Evolutionary conservation across 1,284 basidiomycete genomes (phyloP).

Genomic region (Hypsizygus ulmarius): DNA sequence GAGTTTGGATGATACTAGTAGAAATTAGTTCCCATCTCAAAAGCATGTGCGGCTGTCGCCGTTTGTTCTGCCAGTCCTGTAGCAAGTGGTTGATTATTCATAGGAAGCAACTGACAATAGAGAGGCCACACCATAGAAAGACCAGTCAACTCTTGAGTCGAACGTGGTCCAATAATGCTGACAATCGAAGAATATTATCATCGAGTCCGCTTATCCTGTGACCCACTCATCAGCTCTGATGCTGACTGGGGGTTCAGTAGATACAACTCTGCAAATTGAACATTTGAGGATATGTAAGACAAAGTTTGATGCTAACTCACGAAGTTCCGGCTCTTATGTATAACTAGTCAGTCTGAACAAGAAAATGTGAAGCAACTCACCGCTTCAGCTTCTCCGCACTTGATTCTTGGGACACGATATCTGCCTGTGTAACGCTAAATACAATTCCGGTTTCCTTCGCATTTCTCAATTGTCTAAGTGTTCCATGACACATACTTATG

Average conservation of each 20-base stretch:
- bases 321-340: no score
- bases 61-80: conserved; percentile 3
- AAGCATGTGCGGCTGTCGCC: neutral
- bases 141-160: neutral
- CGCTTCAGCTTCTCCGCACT: conserved; percentile 1
- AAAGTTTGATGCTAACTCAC: no score
- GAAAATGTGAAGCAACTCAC: neutral
- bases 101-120: neutral
- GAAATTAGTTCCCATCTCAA: neutral
- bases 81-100: neutral
- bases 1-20: neutral
- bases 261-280: no score
- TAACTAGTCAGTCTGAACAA: neutral
- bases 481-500: no score
- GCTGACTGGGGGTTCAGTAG: no score
- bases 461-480: neutral
- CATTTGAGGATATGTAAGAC: no score
- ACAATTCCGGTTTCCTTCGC: neutral
- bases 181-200: conserved; percentile 2
- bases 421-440: neutral
- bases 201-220: neutral
- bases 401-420: conserved; percentile 1
- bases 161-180: neutral
- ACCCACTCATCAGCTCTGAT: no score
- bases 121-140: neutral